These are phyloP conservation scores for Metschnikowia lachancei DNA, from an alignment of 805 yeast species.

Conservation along the genomic window DNA sequence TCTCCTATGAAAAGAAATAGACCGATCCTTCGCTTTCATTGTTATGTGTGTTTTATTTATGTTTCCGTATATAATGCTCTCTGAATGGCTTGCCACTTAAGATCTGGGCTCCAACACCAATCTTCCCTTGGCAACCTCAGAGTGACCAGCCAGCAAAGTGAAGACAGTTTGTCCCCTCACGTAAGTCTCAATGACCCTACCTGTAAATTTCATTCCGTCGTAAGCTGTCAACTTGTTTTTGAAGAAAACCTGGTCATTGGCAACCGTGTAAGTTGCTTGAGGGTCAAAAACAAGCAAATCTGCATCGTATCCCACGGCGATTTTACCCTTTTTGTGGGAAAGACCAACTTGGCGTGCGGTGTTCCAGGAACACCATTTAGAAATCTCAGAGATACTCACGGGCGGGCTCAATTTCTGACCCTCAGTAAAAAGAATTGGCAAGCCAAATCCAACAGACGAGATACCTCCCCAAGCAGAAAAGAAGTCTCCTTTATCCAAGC, in stretches of 20 bases:
- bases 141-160: slow-evolving; percentile 53
- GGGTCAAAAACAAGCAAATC: slow-evolving; percentile 84
- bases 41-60: too few relatives aligned
- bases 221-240: slow-evolving; percentile 90
- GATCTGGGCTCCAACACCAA: slow-evolving; percentile 60
- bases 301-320: slow-evolving; percentile 79
- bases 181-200: slow-evolving; percentile 76
- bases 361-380: slow-evolving; percentile 75
- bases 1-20: too few relatives aligned
- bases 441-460: slow-evolving; percentile 86
- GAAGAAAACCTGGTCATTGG: slow-evolving; percentile 59
- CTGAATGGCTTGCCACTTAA: not conserved
- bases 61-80: too few relatives aligned
- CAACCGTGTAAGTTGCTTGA: slow-evolving; percentile 45
- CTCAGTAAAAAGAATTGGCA: slow-evolving; percentile 77
- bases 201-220: slow-evolving; percentile 63
- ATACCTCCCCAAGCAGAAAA: slow-evolving; percentile 97
- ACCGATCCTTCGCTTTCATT: too few relatives aligned
- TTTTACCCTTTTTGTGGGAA: slow-evolving; percentile 64
- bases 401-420: slow-evolving; percentile 53
- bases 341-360: slow-evolving; percentile 87
- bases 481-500: slow-evolving; percentile 79
- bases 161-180: slow-evolving; percentile 74
- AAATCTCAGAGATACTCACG: slow-evolving; percentile 58
- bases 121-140: slow-evolving; percentile 55